A percentile compares a stretch with the other conserved stretches of the same genome.
Evolutionary conservation across 139 green algal genomes (phyloP).

Genomic region (Ettlia oleoabundans): DNA sequence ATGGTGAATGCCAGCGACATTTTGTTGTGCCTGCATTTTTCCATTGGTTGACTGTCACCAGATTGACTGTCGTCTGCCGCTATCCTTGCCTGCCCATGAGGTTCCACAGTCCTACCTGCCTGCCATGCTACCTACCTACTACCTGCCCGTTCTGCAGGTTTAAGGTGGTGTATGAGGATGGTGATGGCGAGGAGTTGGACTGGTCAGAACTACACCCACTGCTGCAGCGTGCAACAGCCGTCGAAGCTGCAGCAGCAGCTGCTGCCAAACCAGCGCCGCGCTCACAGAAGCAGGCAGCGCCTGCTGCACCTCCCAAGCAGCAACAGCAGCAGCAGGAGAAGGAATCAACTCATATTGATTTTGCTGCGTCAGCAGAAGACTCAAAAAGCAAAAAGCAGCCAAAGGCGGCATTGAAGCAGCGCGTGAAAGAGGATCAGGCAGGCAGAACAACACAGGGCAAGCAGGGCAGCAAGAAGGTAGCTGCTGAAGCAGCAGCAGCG

Average conservation of each 20-base stretch:
- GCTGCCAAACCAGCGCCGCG: neutral
- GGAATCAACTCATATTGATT: too few species aligned
- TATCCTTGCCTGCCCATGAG: neutral
- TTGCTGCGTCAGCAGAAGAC: neutral
- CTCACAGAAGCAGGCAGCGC: neutral
- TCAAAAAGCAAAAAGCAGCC: neutral
- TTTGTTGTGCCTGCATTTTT: too few species aligned
- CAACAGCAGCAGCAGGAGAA: neutral
- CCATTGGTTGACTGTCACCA: too few species aligned
- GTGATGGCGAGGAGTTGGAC: conserved; percentile 36
- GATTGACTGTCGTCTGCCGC: too few species aligned
- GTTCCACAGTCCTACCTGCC: too few species aligned
- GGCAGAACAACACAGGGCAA: too few species aligned
- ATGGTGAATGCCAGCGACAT: neutral
- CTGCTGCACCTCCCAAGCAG: neutral
- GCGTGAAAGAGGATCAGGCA: too few species aligned
- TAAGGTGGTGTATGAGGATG: conserved; percentile 29
- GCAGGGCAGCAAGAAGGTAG: too few species aligned
- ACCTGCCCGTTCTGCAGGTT: conserved; percentile 2
- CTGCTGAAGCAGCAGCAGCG: too few species aligned
- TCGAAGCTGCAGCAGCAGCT: neutral
- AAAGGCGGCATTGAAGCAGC: neutral
- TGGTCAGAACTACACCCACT: neutral
- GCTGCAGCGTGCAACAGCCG: conserved; percentile 5
- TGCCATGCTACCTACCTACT: too few species aligned